phyloP scores from a whole-genome alignment of 192 early-diverging fungal species.

The Piromyces finnis region DNA sequence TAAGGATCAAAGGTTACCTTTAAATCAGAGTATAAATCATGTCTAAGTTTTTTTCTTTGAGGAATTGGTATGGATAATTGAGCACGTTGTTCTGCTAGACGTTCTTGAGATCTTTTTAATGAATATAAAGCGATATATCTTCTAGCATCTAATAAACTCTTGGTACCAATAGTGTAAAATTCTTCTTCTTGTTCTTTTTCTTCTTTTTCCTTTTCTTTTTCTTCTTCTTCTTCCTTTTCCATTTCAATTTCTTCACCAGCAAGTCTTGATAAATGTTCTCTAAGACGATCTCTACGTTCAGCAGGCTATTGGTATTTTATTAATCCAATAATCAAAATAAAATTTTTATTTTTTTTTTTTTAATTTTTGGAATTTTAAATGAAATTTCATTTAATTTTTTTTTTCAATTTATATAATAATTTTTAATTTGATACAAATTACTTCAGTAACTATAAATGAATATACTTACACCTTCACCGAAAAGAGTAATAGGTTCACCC shows the following conservation, averaged over 20 bases:
- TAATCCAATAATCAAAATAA: too few relatives aligned
- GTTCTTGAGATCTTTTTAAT: constrained; percentile 44
- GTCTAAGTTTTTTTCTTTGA: constrained; percentile 45
- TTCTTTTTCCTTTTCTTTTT: constrained; percentile 21
- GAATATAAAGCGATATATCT: constrained; percentile 54
- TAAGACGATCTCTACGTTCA: constrained; percentile 66
- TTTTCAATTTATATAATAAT: too few relatives aligned
- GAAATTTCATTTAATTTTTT: too few relatives aligned
- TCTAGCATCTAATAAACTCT: constrained; percentile 47
- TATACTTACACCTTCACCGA: constrained; percentile 72
- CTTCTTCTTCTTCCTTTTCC: constrained; percentile 30
- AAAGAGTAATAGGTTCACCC: constrained; percentile 74
- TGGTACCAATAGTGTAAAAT: constrained; percentile 63
- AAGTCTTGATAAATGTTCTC: constrained; percentile 48
- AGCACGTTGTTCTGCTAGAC: constrained; percentile 43
- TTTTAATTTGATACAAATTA: too few relatives aligned
- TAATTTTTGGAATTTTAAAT: too few relatives aligned
- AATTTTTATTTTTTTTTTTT: too few relatives aligned
- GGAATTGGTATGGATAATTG: constrained; percentile 45
- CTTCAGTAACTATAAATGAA: too few relatives aligned
- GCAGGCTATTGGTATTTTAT: constrained; percentile 22
- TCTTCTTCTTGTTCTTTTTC: constrained; percentile 34
- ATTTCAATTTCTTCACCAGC: constrained; percentile 19
- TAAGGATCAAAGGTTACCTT: constrained; percentile 20
- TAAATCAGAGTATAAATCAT: constrained; percentile 51